A percentile compares a stretch with the other conserved stretches of the same genome.
Conservation (phyloP, 257 asterid genomes). For the Solanum chiquidenum region DNA sequence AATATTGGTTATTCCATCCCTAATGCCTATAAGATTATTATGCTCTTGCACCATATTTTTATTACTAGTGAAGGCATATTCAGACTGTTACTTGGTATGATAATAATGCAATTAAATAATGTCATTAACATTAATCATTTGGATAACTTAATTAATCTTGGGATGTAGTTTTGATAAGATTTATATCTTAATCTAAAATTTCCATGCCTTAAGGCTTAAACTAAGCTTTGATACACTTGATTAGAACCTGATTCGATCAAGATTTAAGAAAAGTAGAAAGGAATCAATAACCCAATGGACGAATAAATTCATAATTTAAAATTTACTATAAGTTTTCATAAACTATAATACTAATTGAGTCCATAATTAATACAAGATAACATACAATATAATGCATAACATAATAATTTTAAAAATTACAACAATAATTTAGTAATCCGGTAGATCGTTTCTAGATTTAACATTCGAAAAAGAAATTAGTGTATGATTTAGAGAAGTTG, state of each 20-base stretch:
- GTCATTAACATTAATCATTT: not conserved
- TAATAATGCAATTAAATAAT: not conserved
- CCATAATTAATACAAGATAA: no score
- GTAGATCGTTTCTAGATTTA: no score
- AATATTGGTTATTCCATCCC: not conserved
- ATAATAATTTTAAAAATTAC: no score
- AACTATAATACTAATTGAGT: not conserved
- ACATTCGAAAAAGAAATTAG: no score
- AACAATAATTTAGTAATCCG: no score
- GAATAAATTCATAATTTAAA: not conserved
- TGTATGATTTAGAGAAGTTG: no score
- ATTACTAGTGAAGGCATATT: not conserved
- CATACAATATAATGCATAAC: no score
- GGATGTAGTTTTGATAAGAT: not conserved
- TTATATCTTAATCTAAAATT: not conserved
- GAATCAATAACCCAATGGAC: not conserved
- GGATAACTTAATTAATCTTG: not conserved
- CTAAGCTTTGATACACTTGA: not conserved
- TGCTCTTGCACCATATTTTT: not conserved
- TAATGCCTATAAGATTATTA: not conserved
- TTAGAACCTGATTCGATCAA: not conserved
- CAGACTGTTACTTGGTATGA: not conserved
- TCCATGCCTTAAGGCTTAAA: not conserved
- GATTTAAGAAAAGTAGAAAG: not conserved
- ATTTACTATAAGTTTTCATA: not conserved